These are phyloP conservation scores for Mycena rebaudengoi DNA, from an alignment of 768 basidiomycete genomes.

Conservation along the genomic window DNA sequence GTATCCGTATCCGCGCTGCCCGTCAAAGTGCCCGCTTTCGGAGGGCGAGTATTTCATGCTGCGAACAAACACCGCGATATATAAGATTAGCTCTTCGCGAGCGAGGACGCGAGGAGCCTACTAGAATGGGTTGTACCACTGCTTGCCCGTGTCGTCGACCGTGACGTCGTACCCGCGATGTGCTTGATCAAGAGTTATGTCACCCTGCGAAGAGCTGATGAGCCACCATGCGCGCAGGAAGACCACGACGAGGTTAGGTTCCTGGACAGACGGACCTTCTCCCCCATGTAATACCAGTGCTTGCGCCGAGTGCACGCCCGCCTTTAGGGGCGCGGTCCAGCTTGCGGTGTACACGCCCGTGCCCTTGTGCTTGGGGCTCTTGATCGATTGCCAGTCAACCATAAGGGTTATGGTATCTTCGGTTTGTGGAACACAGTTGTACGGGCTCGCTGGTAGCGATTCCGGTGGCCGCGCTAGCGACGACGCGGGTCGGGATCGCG, in stretches of 20 bases:
- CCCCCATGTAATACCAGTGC: conserved; percentile 95
- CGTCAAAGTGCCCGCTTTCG: conserved; percentile 92
- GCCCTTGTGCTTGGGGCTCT: conserved; percentile 78
- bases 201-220: too few species aligned
- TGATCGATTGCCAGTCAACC: conserved; percentile 91
- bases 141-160: conserved; percentile 84
- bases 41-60: conserved; percentile 97
- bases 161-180: conserved; percentile 94
- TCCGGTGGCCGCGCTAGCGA: conserved; percentile 90
- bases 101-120: conserved; percentile 48
- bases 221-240: conserved; percentile 22
- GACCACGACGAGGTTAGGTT: neutral
- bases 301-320: conserved; percentile 92
- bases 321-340: conserved; percentile 92
- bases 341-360: conserved; percentile 93
- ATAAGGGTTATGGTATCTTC: conserved; percentile 96
- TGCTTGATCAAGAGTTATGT: conserved; percentile 92
- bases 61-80: conserved; percentile 19
- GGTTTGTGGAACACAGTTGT: conserved; percentile 85
- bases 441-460: conserved; percentile 91
- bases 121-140: conserved; percentile 93
- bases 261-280: conserved; percentile 69
- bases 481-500: conserved; percentile 83
- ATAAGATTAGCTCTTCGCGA: conserved; percentile 13
- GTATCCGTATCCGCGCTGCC: conserved; percentile 92